Evolutionary conservation across 2,329 filamentous ascomycete species (phyloP).

Genomic region (Botrytis paeoniae): DNA sequence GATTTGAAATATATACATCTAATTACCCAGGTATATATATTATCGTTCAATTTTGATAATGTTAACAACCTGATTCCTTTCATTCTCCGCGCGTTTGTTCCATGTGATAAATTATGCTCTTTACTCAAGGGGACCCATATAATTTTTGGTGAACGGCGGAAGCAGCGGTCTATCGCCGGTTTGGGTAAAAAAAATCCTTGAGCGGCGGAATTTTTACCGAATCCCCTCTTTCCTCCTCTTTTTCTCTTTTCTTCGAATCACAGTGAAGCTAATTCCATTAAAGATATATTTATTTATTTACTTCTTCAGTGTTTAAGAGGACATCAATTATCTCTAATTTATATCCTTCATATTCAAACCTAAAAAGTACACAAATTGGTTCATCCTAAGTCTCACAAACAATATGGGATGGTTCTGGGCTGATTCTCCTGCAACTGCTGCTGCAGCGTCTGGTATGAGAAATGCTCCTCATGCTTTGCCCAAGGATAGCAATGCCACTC

Average conservation of each 20-base stretch:
- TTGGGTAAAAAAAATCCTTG: slow-evolving; percentile 9
- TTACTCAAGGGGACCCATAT: not conserved
- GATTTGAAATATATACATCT: not conserved
- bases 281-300: not conserved
- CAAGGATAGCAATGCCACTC: slow-evolving; percentile 25
- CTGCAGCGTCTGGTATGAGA: slow-evolving; percentile 29
- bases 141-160: slow-evolving; percentile 8
- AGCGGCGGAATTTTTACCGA: not conserved
- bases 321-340: not conserved
- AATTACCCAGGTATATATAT: not conserved
- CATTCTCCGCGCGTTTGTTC: not conserved
- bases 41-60: not conserved
- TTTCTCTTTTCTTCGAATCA: not conserved
- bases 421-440: slow-evolving; percentile 28
- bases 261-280: slow-evolving; percentile 13
- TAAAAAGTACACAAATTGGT: not conserved
- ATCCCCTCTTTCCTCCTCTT: slow-evolving; percentile 3
- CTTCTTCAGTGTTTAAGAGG: not conserved
- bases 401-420: slow-evolving; percentile 39
- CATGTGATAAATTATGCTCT: not conserved
- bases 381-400: not conserved
- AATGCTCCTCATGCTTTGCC: slow-evolving; percentile 29
- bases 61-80: not conserved
- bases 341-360: not conserved
- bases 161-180: not conserved